Evolutionary conservation across 2,329 filamentous ascomycete genomes (phyloP).

Genomic region (Paraconiothyrium brasiliense): DNA sequence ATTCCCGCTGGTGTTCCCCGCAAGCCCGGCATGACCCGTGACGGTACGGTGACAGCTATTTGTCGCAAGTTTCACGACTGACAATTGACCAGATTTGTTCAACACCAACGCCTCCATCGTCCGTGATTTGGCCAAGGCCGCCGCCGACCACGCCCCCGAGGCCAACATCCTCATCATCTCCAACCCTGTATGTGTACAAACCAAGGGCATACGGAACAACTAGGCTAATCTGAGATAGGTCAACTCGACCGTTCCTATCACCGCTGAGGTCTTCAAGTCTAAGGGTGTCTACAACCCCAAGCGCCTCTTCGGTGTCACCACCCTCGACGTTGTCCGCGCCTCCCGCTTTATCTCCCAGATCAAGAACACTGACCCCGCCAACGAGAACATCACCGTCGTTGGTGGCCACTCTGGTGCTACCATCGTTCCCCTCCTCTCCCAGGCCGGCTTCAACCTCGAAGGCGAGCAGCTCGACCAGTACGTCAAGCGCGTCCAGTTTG

Average conservation of each 20-base stretch:
- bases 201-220: neutral
- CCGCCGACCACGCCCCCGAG: constrained; percentile 85
- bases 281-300: constrained; percentile 98
- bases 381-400: constrained; percentile 94
- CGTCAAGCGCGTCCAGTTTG: constrained; percentile 96
- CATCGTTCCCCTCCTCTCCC: constrained; percentile 97
- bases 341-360: constrained; percentile 97
- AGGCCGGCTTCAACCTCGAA: constrained; percentile 87
- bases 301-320: constrained; percentile 99
- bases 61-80: constrained; percentile 18
- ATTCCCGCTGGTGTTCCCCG: constrained; percentile 98
- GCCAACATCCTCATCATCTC: constrained; percentile 97
- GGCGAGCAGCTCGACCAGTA: constrained; percentile 79
- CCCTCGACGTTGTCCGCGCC: constrained; percentile 97
- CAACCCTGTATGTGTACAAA: constrained; percentile 75
- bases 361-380: constrained; percentile 87
- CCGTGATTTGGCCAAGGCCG: constrained; percentile 95
- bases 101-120: constrained; percentile 99
- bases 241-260: constrained; percentile 99
- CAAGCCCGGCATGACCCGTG: constrained; percentile 99
- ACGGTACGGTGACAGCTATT: constrained; percentile 63
- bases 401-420: constrained; percentile 98
- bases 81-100: constrained; percentile 79
- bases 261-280: constrained; percentile 95
- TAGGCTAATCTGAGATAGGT: constrained; percentile 60